These are phyloP conservation scores for Exobasidium rhododendri DNA, from an alignment of 1,284 basidiomycete genomes.

Conservation along the genomic window DNA sequence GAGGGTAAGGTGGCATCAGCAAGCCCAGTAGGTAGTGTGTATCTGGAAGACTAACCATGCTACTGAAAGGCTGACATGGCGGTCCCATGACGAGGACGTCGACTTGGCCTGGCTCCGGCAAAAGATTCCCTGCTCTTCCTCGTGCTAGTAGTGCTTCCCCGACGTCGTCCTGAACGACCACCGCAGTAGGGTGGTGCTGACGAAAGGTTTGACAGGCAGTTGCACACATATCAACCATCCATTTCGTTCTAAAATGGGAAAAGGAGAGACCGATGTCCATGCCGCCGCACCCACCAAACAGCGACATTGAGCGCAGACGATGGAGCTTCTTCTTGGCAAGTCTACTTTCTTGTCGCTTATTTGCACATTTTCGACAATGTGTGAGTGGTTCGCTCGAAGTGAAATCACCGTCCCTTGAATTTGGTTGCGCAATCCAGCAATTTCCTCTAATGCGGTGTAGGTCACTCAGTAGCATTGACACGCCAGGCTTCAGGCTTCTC, in stretches of 20 bases:
- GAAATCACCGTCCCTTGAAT: not conserved
- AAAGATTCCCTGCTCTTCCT: not conserved
- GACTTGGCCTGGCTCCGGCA: conserved; percentile 1
- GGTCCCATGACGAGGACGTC: conserved; percentile 3
- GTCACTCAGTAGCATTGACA: not conserved
- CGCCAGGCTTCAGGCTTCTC: not conserved
- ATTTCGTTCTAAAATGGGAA: conserved; percentile 7
- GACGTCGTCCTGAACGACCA: not conserved
- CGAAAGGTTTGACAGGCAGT: not conserved
- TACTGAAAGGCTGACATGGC: conserved; percentile 2
- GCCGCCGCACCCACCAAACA: conserved; percentile 6
- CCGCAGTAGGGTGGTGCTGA: not conserved
- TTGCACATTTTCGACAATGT: not conserved
- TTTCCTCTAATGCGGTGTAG: not conserved
- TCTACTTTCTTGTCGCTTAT: not conserved
- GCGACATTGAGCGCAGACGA: not conserved
- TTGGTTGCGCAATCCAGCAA: not conserved
- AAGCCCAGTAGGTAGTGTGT: not conserved
- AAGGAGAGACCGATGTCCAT: not conserved
- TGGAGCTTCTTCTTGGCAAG: not conserved
- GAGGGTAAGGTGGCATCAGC: not conserved
- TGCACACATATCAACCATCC: not conserved
- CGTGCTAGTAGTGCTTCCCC: not conserved
- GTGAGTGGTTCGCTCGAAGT: not conserved
- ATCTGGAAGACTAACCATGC: not conserved